Evolutionary conservation across 2,329 filamentous ascomycete genomes (phyloP), one percentile per base, ranked within the genome.

Genomic region (Aspergillus unguis): DNA sequence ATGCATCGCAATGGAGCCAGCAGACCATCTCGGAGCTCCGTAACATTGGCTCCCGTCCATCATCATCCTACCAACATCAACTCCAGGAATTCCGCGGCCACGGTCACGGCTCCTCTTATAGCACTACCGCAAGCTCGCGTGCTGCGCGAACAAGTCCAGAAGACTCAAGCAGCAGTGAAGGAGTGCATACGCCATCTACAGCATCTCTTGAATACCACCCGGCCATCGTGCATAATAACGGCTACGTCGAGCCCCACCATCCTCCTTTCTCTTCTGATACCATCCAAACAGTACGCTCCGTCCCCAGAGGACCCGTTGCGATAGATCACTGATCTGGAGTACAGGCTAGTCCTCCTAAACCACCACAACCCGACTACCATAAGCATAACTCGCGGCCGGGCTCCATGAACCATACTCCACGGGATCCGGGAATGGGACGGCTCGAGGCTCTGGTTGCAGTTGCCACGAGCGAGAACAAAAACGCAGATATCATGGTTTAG

Each of bases 361-460:
- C 67, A 54, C 64, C 65, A 54, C 40, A 61, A 48, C 62, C 67
- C 50, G 59, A 60, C 50, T 69, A 69, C 54, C 60, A 61, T 37
- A 65, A 68, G 50, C 60, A 58, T 46, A 63, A 67, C 37, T 55
- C 62, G 28, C 63, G 67, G 33, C 52, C 66, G 41, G 60, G 60
- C 28, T 58, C 67, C 28, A 68, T 67, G 43, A 55, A 63, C 23
- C 61, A 66, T 50, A 58, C 64, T 6, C 52, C 66, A 41, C 61
- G 65, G 33, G 66, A 69, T 31, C 63, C 64, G 35, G 73, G 72
- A 27, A 75, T 78, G 72, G 75, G 73, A 41, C 69, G 75, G 25
- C 65, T 79, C n/a, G 76, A 79, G 57, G 76, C 75, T 45, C 70
- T 79, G 43, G 76, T 78, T 37, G 76, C 76, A 26, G 76, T 77